Conservation (phyloP, 2,329 filamentous ascomycete genomes). For the Cercospora sp. region DNA sequence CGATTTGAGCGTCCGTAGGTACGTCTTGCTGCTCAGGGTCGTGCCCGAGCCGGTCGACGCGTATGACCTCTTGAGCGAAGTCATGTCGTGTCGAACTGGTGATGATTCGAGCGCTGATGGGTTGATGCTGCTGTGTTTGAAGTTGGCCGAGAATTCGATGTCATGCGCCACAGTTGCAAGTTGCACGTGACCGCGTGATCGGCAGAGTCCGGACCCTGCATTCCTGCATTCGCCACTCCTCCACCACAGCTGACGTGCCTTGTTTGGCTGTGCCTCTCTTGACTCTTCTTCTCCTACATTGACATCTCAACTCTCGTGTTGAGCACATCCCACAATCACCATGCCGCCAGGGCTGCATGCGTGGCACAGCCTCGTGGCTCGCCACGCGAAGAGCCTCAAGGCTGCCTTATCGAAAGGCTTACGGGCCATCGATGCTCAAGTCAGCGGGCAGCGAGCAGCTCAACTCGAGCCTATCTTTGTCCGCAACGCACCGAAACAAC, state of each 20-base stretch:
- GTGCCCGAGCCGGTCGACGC: slow-evolving; percentile 62
- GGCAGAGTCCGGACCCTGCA: neutral
- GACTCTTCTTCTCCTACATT: neutral
- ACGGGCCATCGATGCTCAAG: slow-evolving; percentile 34
- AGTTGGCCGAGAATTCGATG: neutral
- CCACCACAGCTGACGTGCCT: neutral
- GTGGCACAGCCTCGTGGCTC: slow-evolving; percentile 40
- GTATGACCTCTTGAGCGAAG: slow-evolving; percentile 61
- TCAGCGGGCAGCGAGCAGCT: slow-evolving; percentile 41
- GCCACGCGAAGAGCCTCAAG: slow-evolving; percentile 38
- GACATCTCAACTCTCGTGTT: slow-evolving; percentile 15
- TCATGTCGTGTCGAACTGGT: slow-evolving; percentile 46
- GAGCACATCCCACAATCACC: slow-evolving; percentile 24
- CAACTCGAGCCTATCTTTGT: slow-evolving; percentile 60
- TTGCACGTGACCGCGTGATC: neutral
- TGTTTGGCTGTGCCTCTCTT: neutral
- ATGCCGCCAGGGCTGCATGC: slow-evolving; percentile 41
- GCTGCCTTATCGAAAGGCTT: slow-evolving; percentile 33
- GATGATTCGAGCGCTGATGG: neutral
- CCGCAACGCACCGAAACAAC: slow-evolving; percentile 58
- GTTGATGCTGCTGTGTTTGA: neutral
- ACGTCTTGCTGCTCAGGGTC: slow-evolving; percentile 85
- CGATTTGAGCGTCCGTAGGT: slow-evolving; percentile 88
- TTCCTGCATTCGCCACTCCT: slow-evolving; percentile 3
- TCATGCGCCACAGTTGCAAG: neutral